phyloP scores from a whole-genome alignment of 2,329 filamentous ascomycete genomes.

The Diaporthe vaccinii region DNA sequence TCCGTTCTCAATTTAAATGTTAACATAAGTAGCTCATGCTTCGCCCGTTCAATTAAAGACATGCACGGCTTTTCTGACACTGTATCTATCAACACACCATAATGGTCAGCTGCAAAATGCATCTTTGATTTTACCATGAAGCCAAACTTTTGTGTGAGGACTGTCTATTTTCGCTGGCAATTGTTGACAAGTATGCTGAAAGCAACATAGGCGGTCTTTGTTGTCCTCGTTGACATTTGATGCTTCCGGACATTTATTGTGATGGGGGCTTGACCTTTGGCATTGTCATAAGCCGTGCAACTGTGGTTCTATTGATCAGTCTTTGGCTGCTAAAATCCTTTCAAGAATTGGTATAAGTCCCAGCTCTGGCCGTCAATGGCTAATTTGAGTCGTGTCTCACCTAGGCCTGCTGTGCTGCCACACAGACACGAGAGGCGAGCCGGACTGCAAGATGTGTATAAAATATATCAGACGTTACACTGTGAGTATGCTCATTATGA shows the following conservation, averaged over 20 bases:
- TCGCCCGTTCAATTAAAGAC: too few species aligned
- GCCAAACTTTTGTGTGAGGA: not conserved
- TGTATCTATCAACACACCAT: too few species aligned
- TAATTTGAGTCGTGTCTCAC: not conserved
- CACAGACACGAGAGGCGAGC: not conserved
- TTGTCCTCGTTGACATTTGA: not conserved
- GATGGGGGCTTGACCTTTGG: not conserved
- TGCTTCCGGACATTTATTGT: constrained; percentile 16
- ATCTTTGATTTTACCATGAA: not conserved
- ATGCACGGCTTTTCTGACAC: not conserved
- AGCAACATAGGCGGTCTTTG: constrained; percentile 7
- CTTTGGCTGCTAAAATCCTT: not conserved
- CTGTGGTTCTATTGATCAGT: not conserved
- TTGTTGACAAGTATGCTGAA: not conserved
- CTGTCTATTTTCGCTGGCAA: too few species aligned
- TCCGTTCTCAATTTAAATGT: too few species aligned
- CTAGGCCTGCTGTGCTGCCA: not conserved
- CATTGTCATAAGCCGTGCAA: not conserved
- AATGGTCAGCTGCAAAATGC: not conserved
- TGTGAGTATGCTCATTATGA: not conserved
- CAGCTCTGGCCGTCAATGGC: not conserved
- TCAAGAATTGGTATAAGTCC: constrained; percentile 13
- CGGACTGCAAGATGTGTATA: constrained; percentile 1
- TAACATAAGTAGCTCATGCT: not conserved
- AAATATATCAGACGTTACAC: not conserved